Base-by-base conservation (phyloP, 2,329 filamentous ascomycete genomes). In the Gremmenia infestans region DNA sequence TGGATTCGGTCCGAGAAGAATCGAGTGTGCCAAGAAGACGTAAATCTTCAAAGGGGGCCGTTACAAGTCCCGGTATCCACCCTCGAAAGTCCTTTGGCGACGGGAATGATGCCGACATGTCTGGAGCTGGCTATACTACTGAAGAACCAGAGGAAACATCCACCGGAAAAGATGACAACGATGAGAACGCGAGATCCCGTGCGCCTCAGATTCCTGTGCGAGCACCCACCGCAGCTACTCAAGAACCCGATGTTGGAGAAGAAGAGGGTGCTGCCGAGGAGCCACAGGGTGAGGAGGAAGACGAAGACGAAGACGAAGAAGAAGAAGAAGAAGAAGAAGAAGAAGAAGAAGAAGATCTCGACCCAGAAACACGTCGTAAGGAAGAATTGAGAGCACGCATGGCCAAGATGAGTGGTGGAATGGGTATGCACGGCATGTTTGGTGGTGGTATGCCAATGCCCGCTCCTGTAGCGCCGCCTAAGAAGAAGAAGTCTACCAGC, bases 391-490 rank as follows among this genome's bases (percentile, higher is more conserved):
- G 94, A 58, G 91, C 94, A 59, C 85, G 94, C 65, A 99, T 99
- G 91, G 94, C 94, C 47, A 97, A 96, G 74, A 94, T 99, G 88
- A 96, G 93, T 64, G 93, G 93, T 54, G 93, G 93, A 22, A 96
- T 96, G 90, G 91, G 91, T 48, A 96, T 97, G 87, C 85, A 91
- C 70, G 90, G 91, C 65, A 94, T 97, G 85, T 95, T 96, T 71
- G 90, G 89, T 17, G 82, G 81, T 39, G 84, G 83, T 57, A 82
- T 91, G 70, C 81, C 85, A 15, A 80, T 87, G 74, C 76, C 80
- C 57, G 74, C 73, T 4, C 72, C 73, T n/a, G 68, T 75, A 32
- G 65, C 75, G 8, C 71, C 75, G 9, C 74, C 76, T 42, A 83
- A 78, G 68, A 85, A 85, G 72, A 85, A 84, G 70, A 81, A 81